phyloP scores from a whole-genome alignment of 495 filamentous ascomycete genomes.

The Trichoderma asperelloides region DNA sequence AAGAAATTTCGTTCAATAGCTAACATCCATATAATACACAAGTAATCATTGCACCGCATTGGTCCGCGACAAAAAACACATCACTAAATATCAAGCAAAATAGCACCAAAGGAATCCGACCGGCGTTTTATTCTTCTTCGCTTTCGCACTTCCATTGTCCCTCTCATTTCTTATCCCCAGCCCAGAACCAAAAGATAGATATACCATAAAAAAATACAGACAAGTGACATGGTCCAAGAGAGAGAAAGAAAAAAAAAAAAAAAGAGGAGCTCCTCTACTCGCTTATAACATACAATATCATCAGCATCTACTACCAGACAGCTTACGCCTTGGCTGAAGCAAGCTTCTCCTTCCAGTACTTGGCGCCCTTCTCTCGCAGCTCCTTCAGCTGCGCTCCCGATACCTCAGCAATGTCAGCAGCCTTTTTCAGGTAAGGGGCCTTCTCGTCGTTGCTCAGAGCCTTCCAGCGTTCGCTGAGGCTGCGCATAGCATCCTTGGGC shows the following conservation, averaged over 20 bases:
- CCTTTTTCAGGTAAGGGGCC: neutral
- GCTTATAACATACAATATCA: neutral
- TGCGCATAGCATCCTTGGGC: slow-evolving; percentile 20
- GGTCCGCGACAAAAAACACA: neutral
- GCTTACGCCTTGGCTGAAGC: neutral
- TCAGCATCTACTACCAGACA: neutral
- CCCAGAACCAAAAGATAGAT: neutral
- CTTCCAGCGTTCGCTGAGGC: slow-evolving; percentile 47
- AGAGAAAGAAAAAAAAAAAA: neutral
- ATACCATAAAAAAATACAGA: neutral
- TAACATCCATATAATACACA: too few relatives aligned
- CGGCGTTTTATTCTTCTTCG: neutral
- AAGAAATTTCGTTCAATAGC: too few relatives aligned
- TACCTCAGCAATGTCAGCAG: neutral
- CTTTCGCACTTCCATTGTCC: neutral
- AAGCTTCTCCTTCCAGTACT: slow-evolving; percentile 7
- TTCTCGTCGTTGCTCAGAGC: slow-evolving; percentile 23
- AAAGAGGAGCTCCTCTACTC: neutral
- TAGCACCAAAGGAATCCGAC: neutral
- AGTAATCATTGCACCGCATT: neutral
- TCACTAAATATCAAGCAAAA: neutral
- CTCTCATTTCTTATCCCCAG: neutral
- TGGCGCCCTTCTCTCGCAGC: neutral
- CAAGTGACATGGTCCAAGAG: neutral
- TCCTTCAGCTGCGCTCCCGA: neutral